phyloP scores from a whole-genome alignment of 495 filamentous ascomycete genomes.

The Staphylotrichum longicolle region DNA sequence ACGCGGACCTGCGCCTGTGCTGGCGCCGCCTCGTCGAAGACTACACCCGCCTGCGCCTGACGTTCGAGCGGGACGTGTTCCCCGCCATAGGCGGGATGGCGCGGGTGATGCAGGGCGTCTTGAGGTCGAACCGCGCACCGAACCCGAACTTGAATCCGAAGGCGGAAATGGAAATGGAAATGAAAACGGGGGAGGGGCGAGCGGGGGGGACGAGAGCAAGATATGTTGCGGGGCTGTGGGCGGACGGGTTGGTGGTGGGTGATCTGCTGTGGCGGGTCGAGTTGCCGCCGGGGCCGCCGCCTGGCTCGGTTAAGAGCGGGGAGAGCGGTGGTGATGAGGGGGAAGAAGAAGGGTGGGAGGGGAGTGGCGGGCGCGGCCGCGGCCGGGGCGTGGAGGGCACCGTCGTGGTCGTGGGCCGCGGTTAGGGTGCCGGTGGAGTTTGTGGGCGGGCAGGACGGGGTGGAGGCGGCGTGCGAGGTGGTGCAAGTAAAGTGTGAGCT shows the following conservation, averaged over 20 bases:
- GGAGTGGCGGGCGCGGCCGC: not conserved
- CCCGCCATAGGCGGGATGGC: slow-evolving; percentile 25
- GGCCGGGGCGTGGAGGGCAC: slow-evolving; percentile 23
- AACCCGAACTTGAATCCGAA: no score
- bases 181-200: no score
- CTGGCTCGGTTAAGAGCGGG: no score
- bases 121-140: no score
- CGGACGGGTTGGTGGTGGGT: not conserved
- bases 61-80: slow-evolving; percentile 22
- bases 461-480: slow-evolving; percentile 15
- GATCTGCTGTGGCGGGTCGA: slow-evolving; percentile 22
- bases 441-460: not conserved
- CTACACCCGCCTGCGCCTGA: slow-evolving; percentile 17
- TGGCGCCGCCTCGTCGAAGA: slow-evolving; percentile 26
- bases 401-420: slow-evolving; percentile 29
- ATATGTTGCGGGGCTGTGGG: slow-evolving; percentile 26
- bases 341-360: not conserved
- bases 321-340: not conserved
- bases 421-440: slow-evolving; percentile 18
- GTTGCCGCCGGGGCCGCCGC: not conserved
- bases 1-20: not conserved
- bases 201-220: no score
- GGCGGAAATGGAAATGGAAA: no score
- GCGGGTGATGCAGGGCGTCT: slow-evolving; percentile 1
- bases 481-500: slow-evolving; percentile 8